These are phyloP conservation scores for Phytophthora litchii DNA, from an alignment of 352 stramenopile species.

Conservation along the genomic window DNA sequence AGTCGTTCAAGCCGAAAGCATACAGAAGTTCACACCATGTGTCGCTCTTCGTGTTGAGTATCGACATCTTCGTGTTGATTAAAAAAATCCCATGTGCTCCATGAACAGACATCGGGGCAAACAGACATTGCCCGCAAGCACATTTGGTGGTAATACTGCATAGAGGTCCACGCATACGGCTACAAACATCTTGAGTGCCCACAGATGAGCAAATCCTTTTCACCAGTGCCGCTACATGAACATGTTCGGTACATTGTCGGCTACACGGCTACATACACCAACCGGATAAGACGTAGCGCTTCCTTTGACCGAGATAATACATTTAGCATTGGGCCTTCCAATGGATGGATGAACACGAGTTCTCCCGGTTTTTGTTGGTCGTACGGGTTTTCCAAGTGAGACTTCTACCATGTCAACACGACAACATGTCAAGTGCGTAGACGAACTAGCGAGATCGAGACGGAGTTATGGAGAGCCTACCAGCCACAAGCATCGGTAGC, in stretches of 20 bases:
- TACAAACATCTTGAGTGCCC: neutral
- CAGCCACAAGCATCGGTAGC: too few relatives aligned
- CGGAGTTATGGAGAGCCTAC: too few relatives aligned
- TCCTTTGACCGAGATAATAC: too few relatives aligned
- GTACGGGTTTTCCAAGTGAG: too few relatives aligned
- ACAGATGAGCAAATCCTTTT: constrained; percentile 10
- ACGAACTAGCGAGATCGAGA: too few relatives aligned
- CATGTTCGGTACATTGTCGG: too few relatives aligned
- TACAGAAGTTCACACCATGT: constrained; percentile 14
- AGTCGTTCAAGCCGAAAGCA: constrained; percentile 6
- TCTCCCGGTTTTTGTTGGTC: too few relatives aligned
- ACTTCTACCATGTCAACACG: too few relatives aligned
- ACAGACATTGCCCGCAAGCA: constrained; percentile 7
- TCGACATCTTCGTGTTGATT: constrained; percentile 14
- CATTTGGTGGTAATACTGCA: constrained; percentile 5
- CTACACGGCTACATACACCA: too few relatives aligned
- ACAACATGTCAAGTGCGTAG: too few relatives aligned
- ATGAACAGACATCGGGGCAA: constrained; percentile 4
- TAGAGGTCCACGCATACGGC: neutral
- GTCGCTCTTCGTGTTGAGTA: neutral
- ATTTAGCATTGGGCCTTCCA: too few relatives aligned
- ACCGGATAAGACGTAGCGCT: neutral
- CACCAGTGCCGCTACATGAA: neutral
- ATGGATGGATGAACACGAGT: too few relatives aligned
- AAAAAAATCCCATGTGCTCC: constrained; percentile 6